Evolutionary conservation across 345 rosid genomes (phyloP).

Genomic region (Reutealis trisperma): DNA sequence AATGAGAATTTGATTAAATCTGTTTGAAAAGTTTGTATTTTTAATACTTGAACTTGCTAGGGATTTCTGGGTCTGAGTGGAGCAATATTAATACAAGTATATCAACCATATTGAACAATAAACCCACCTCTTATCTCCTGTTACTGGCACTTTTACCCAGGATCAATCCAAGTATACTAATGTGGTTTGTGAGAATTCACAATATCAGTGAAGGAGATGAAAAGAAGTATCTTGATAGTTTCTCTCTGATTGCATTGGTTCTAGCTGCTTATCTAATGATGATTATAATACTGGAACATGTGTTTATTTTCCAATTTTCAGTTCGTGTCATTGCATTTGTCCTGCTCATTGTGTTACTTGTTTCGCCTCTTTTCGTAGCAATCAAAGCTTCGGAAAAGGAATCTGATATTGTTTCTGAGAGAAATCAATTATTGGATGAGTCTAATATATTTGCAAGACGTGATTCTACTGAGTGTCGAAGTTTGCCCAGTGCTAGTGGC

Average conservation of each 20-base stretch:
- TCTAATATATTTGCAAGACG: background rate
- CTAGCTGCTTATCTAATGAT: conserved; percentile 51
- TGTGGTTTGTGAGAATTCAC: conserved; percentile 51
- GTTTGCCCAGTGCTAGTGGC: conserved; percentile 10
- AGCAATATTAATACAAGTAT: conserved; percentile 54
- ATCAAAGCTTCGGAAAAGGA: conserved; percentile 28
- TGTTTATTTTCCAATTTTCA: conserved; percentile 23
- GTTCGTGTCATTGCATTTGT: conserved; percentile 27
- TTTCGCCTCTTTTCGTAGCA: conserved; percentile 41
- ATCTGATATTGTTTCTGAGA: conserved; percentile 1
- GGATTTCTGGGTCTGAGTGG: conserved; percentile 60
- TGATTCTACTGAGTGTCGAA: conserved; percentile 15
- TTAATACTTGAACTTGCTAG: conserved; percentile 16
- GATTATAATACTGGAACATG: conserved; percentile 38
- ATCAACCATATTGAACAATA: conserved; percentile 40
- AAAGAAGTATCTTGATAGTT: conserved; percentile 44
- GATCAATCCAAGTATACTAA: conserved; percentile 36
- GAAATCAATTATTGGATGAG: conserved; percentile 16
- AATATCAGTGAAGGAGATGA: conserved; percentile 26
- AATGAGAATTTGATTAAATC: background rate
- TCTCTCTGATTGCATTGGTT: conserved; percentile 44
- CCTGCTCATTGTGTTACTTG: conserved; percentile 42
- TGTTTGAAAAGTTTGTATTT: background rate
- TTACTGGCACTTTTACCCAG: conserved; percentile 43
- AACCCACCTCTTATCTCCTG: conserved; percentile 42